A percentile compares a stretch with the other conserved stretches of the same genome.
Evolutionary conservation across 441 rosid species (phyloP).

Genomic region (Hura crepitans): DNA sequence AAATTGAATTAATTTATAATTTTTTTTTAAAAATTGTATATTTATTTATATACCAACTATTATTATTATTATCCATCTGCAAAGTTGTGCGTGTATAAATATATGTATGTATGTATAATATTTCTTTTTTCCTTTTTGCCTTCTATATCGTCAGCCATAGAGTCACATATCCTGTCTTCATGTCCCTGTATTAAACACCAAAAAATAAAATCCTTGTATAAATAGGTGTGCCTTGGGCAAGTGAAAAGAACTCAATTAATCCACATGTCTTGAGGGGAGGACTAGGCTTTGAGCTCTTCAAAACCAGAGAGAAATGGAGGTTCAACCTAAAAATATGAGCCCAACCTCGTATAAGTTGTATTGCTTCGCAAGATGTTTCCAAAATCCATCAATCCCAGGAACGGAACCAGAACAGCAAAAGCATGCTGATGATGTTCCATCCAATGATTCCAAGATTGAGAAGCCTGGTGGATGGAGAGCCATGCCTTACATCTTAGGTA

Average conservation of each 20-base stretch:
- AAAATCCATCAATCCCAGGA: conserved; percentile 11
- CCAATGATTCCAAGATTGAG: conserved; percentile 23
- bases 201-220: neutral
- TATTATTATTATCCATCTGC: no score
- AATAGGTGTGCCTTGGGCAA: conserved; percentile 3
- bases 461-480: conserved; percentile 78
- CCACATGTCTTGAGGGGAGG: neutral
- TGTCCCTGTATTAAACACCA: no score
- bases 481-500: conserved; percentile 77
- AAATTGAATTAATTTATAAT: no score
- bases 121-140: neutral
- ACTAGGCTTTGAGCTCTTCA: neutral
- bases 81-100: no score
- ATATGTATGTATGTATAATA: neutral
- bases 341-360: conserved; percentile 18
- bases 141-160: conserved; percentile 6
- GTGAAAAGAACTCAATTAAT: neutral
- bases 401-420: conserved; percentile 17
- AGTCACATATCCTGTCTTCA: neutral
- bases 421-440: neutral
- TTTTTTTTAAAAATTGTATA: no score
- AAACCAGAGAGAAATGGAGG: conserved; percentile 16
- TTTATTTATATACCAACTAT: no score
- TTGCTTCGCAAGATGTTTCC: conserved; percentile 28
- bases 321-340: neutral